phyloP scores from a whole-genome alignment of 768 basidiomycete genomes.

The Scleroderma bovista region DNA sequence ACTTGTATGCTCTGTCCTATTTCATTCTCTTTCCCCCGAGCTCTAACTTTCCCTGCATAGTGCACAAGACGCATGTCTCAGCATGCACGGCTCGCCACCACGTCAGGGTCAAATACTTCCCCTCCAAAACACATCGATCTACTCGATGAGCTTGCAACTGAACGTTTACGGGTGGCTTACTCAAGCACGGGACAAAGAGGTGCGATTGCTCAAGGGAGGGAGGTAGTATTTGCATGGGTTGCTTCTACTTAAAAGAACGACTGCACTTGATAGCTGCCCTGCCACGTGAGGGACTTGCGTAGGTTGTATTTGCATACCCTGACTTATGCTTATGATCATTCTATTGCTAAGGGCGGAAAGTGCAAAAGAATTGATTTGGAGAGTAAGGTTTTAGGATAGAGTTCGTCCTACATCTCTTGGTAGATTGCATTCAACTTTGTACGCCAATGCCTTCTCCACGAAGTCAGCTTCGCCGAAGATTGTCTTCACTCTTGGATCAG shows the following conservation, averaged over 20 bases:
- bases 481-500: conserved; percentile 14
- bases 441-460: conserved; percentile 11
- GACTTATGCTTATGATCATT: too few species aligned
- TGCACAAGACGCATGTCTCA: conserved; percentile 52
- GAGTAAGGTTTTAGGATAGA: too few species aligned
- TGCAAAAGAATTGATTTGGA: too few species aligned
- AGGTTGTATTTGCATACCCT: too few species aligned
- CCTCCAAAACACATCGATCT: conserved; percentile 49
- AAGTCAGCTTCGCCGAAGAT: conserved; percentile 15
- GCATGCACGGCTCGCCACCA: conserved; percentile 32
- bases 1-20: conserved; percentile 44
- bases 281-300: too few species aligned
- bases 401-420: too few species aligned
- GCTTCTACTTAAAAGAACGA: conserved; percentile 13
- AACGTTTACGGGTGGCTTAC: conserved; percentile 61
- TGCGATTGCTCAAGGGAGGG: conserved; percentile 35
- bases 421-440: conserved; percentile 3
- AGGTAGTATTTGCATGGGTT: conserved; percentile 44
- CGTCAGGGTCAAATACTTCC: conserved; percentile 53
- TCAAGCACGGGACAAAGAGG: conserved; percentile 35
- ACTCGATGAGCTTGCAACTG: conserved; percentile 69
- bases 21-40: neutral
- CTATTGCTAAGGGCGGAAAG: too few species aligned
- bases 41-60: conserved; percentile 29
- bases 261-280: neutral